Conservation (phyloP, 371 early-diverging fungal species). For the Mucor circinelloides region DNA sequence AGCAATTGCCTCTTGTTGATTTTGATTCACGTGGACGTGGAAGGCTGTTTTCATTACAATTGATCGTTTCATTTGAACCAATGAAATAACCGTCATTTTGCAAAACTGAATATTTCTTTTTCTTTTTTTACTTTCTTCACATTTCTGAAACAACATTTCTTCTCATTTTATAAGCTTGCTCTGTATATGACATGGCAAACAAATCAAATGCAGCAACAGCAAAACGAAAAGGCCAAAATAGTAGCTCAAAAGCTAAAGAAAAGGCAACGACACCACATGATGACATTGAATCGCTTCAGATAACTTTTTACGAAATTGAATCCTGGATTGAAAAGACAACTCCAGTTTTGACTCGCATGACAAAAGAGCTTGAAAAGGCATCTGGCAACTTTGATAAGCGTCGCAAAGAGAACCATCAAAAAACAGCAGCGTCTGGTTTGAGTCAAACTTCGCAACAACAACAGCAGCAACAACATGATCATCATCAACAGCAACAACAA, state of each 20-base stretch:
- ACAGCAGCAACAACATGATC: not conserved
- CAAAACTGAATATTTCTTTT: not conserved
- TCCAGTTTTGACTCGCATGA: slow-evolving; percentile 48
- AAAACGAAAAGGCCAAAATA: slow-evolving; percentile 14
- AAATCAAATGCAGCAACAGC: slow-evolving; percentile 5
- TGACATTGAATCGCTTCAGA: slow-evolving; percentile 51
- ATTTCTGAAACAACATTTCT: not conserved
- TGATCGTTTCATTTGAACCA: not conserved
- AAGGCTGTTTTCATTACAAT: not conserved
- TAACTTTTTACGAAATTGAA: slow-evolving; percentile 41
- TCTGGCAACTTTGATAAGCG: slow-evolving; percentile 46
- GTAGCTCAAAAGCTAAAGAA: slow-evolving; percentile 27
- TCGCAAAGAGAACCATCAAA: slow-evolving; percentile 8
- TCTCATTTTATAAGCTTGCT: not conserved
- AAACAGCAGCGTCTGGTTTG: not conserved
- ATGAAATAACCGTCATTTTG: not conserved
- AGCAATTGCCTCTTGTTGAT: not conserved
- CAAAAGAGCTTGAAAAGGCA: slow-evolving; percentile 51
- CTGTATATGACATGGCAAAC: slow-evolving; percentile 19
- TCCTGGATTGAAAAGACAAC: slow-evolving; percentile 57
- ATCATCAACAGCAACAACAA: not conserved
- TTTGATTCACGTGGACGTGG: not conserved
- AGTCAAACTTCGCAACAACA: not conserved
- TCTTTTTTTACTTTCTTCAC: not conserved
- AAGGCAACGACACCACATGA: slow-evolving; percentile 40